A percentile compares a stretch with the other conserved stretches of the same genome.
Evolutionary conservation across 495 filamentous ascomycete species (phyloP).

Genomic region (Aspergillus taichungensis): DNA sequence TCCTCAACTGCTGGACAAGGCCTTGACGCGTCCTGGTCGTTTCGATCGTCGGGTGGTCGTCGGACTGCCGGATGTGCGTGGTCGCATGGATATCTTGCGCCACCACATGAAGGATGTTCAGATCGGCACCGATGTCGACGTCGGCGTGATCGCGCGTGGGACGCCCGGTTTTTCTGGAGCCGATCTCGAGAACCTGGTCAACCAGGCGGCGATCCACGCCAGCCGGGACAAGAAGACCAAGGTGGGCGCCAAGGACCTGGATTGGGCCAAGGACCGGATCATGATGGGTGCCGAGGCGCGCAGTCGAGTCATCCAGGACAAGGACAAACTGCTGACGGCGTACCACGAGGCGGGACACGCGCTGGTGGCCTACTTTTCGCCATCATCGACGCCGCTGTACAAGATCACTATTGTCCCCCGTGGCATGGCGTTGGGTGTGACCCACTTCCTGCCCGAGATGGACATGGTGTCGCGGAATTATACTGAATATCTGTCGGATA

Average conservation of each 20-base stretch:
- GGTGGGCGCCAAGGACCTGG: constrained; percentile 74
- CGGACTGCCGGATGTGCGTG: constrained; percentile 88
- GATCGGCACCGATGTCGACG: constrained; percentile 67
- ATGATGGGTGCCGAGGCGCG: constrained; percentile 92
- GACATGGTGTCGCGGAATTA: constrained; percentile 76
- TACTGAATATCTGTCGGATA: constrained; percentile 56
- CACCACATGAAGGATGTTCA: constrained; percentile 88
- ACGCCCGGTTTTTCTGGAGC: constrained; percentile 92
- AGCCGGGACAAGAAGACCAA: constrained; percentile 65
- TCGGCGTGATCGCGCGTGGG: constrained; percentile 70
- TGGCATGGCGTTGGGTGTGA: constrained; percentile 76
- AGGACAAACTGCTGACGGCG: constrained; percentile 82
- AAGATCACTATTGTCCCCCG: constrained; percentile 96
- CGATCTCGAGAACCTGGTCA: constrained; percentile 91
- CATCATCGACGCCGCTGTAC: constrained; percentile 66
- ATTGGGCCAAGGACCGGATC: constrained; percentile 97
- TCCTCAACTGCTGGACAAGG: constrained; percentile 87
- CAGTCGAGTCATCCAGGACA: constrained; percentile 77
- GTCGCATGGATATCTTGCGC: constrained; percentile 81
- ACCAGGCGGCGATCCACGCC: constrained; percentile 89
- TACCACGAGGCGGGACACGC: constrained; percentile 98
- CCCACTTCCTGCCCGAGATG: constrained; percentile 76
- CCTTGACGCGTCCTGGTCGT: constrained; percentile 84
- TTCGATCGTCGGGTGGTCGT: constrained; percentile 90
- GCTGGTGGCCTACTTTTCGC: constrained; percentile 74